phyloP scores from a whole-genome alignment of 2,329 filamentous ascomycete species.

The Metarhizium album region DNA sequence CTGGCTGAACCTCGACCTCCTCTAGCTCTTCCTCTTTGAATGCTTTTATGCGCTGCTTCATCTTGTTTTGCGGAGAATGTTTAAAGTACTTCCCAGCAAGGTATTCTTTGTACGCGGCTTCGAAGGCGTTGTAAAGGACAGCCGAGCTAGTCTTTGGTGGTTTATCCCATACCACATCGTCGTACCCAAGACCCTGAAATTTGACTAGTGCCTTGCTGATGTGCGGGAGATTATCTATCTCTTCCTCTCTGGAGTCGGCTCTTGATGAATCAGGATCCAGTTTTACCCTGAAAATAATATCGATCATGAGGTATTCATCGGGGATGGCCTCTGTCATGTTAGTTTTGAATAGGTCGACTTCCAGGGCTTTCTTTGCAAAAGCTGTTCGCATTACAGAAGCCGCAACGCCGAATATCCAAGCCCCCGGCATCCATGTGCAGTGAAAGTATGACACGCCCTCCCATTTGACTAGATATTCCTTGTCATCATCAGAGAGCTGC shows the following conservation, averaged over 20 bases:
- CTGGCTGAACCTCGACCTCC: slow-evolving; percentile 62
- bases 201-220: slow-evolving; percentile 74
- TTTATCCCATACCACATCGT: slow-evolving; percentile 82
- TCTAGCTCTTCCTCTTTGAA: slow-evolving; percentile 58
- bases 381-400: slow-evolving; percentile 54
- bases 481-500: slow-evolving; percentile 53
- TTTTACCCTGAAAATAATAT: slow-evolving; percentile 78
- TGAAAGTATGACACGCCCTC: slow-evolving; percentile 68
- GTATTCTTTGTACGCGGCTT: slow-evolving; percentile 76
- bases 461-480: slow-evolving; percentile 92
- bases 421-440: slow-evolving; percentile 76
- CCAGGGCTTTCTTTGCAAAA: slow-evolving; percentile 61
- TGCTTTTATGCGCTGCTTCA: slow-evolving; percentile 58
- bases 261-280: slow-evolving; percentile 35
- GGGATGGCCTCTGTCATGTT: slow-evolving; percentile 70
- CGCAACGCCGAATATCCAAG: slow-evolving; percentile 74
- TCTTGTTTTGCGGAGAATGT: slow-evolving; percentile 40
- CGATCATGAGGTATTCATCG: slow-evolving; percentile 73
- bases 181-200: slow-evolving; percentile 84
- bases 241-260: slow-evolving; percentile 53
- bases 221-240: slow-evolving; percentile 59
- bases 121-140: slow-evolving; percentile 68
- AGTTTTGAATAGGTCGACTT: slow-evolving; percentile 50
- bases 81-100: slow-evolving; percentile 65
- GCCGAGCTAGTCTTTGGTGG: slow-evolving; percentile 56